Percentiles rank a stretch among this genome's conserved stretches.
Conservation (phyloP, 106 monocot genomes). For the Dioscorea zingiberensis region DNA sequence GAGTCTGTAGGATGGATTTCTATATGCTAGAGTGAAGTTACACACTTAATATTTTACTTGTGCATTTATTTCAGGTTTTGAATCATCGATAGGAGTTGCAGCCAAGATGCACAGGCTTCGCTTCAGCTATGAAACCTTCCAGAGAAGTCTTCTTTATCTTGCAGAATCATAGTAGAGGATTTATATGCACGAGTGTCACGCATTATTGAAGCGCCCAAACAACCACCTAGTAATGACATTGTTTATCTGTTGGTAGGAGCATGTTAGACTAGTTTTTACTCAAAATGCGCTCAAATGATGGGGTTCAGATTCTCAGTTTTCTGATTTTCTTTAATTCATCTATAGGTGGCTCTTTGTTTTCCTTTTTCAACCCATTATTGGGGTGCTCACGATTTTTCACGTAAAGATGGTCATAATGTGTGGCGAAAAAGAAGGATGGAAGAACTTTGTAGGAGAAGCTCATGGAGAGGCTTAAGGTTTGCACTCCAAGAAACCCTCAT, state of each 20-base stretch:
- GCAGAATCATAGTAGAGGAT: conserved; percentile 62
- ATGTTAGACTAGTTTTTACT: no score
- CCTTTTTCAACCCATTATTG: conserved; percentile 74
- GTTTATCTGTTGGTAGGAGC: no score
- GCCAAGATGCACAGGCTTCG: conserved; percentile 46
- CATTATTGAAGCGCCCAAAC: conserved; percentile 33
- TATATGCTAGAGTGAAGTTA: no score
- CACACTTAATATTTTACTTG: no score
- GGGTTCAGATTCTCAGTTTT: no score
- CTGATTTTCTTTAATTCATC: background rate
- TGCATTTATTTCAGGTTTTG: conserved; percentile 42
- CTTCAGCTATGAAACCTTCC: conserved; percentile 81
- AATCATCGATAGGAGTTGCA: conserved; percentile 46
- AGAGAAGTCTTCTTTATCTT: conserved; percentile 72
- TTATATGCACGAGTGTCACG: conserved; percentile 22
- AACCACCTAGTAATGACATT: conserved; percentile 60
- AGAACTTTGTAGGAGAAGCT: conserved; percentile 49
- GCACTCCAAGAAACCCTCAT: background rate
- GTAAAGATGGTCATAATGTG: conserved; percentile 54
- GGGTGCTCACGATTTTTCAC: conserved; percentile 49
- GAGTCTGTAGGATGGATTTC: no score
- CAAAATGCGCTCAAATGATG: no score
- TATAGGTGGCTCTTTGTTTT: conserved; percentile 83
- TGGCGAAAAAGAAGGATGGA: conserved; percentile 53
- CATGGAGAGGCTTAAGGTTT: conserved; percentile 65